Conservation (phyloP, 345 rosid genomes). For the Eucalyptus albens region DNA sequence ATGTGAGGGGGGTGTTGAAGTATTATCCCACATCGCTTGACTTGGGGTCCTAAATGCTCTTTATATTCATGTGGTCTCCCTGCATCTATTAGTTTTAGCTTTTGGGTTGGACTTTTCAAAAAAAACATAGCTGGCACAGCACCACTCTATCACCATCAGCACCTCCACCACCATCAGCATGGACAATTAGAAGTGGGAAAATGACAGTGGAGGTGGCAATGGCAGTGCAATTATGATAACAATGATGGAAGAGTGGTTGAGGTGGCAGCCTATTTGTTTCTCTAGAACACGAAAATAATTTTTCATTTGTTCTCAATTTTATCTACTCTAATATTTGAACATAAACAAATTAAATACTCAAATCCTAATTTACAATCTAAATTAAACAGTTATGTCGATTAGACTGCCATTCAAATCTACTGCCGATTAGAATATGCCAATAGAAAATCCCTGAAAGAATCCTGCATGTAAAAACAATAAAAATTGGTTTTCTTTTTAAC, state of each 20-base stretch:
- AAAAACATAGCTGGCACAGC: background rate
- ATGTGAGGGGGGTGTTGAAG: too few relatives aligned
- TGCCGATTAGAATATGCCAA: background rate
- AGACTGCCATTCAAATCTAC: background rate
- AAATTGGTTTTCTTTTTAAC: background rate
- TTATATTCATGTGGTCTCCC: too few relatives aligned
- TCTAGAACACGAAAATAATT: background rate
- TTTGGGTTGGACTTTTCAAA: too few relatives aligned
- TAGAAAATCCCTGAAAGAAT: background rate
- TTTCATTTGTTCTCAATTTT: background rate
- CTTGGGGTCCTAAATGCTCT: too few relatives aligned
- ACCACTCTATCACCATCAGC: background rate
- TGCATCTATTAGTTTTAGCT: too few relatives aligned
- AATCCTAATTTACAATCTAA: background rate
- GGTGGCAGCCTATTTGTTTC: background rate
- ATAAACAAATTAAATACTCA: background rate
- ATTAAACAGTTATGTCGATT: background rate
- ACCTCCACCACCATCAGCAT: background rate
- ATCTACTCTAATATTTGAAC: background rate
- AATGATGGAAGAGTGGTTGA: background rate
- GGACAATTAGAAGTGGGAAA: background rate
- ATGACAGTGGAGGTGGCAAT: background rate
- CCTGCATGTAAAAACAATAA: background rate
- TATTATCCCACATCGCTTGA: too few relatives aligned
- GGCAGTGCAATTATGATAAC: background rate